Percentiles rank a stretch among this genome's conserved stretches.
phyloP scores from a whole-genome alignment of 139 green algal genomes.

The Monoraphidium neglectum region DNA sequence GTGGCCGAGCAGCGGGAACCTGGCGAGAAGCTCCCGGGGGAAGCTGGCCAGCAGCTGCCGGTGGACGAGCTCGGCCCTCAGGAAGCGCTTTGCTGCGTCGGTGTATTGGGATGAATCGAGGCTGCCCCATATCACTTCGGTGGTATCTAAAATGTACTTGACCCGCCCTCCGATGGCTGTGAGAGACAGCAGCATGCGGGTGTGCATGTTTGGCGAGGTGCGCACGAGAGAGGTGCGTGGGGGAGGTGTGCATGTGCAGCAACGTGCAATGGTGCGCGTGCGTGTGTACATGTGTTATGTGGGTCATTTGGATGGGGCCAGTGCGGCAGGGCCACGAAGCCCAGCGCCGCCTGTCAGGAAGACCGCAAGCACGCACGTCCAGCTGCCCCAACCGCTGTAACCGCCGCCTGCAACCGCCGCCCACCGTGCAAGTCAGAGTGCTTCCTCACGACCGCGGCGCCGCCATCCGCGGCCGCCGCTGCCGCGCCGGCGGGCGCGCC shows the following conservation, averaged over 20 bases:
- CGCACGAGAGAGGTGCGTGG: neutral
- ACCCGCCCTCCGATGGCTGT: conserved; percentile 82
- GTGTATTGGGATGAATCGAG: conserved; percentile 83
- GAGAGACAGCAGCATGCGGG: neutral
- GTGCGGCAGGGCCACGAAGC: no score
- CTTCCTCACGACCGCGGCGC: conserved; percentile 35
- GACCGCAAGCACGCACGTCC: no score
- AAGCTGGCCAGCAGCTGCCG: conserved; percentile 44
- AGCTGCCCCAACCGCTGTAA: no score
- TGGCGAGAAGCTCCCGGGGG: conserved; percentile 26
- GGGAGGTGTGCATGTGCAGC: neutral
- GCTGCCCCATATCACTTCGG: conserved; percentile 95
- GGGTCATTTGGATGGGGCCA: no score
- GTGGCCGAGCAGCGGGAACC: conserved; percentile 90
- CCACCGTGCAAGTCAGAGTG: conserved; percentile 69
- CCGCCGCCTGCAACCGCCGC: neutral
- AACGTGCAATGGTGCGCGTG: neutral
- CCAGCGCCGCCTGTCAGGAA: no score
- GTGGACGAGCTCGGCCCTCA: conserved; percentile 78
- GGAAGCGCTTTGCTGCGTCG: conserved; percentile 77
- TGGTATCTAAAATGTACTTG: conserved; percentile 96
- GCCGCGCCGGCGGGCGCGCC: no score
- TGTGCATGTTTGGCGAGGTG: neutral
- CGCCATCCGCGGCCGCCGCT: no score
- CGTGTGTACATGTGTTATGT: no score